phyloP scores from a whole-genome alignment of 2,329 filamentous ascomycete species.

The Pyricularia sp. region DNA sequence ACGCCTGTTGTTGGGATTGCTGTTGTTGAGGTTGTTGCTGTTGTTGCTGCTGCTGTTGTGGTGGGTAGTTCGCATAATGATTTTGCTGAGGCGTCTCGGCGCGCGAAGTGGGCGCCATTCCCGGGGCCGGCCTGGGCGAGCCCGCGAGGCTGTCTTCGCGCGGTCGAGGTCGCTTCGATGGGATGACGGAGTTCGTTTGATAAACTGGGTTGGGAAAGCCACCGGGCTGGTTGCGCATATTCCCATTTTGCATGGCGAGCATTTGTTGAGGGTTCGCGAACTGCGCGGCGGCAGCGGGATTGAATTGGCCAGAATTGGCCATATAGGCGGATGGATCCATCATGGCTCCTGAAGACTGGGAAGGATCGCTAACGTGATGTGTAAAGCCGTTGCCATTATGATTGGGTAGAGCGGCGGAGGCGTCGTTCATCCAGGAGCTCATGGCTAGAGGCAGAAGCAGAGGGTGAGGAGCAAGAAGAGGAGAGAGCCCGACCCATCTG shows the following conservation, averaged over 20 bases:
- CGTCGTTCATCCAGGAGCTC: constrained; percentile 66
- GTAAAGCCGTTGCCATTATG: constrained; percentile 62
- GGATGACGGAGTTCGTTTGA: constrained; percentile 77
- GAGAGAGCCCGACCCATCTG: constrained; percentile 33
- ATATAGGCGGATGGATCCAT: constrained; percentile 59
- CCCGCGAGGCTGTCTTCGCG: constrained; percentile 76
- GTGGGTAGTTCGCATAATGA: constrained; percentile 62
- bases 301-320: constrained; percentile 51
- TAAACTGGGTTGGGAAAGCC: constrained; percentile 71
- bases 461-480: constrained; percentile 7
- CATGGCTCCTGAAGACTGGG: constrained; percentile 41
- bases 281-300: constrained; percentile 34
- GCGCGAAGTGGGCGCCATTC: constrained; percentile 70
- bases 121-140: constrained; percentile 68
- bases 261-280: constrained; percentile 50
- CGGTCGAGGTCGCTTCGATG: constrained; percentile 77
- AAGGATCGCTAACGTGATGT: constrained; percentile 48
- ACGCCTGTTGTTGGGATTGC: neutral
- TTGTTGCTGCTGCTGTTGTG: constrained; percentile 12
- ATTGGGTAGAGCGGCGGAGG: constrained; percentile 46
- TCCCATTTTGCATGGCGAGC: constrained; percentile 68
- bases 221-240: constrained; percentile 73
- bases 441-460: constrained; percentile 38
- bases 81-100: constrained; percentile 86
- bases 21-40: neutral